Base-by-base conservation (phyloP, 768 basidiomycete genomes). In the Leucosporidium creatinivorum region DNA sequence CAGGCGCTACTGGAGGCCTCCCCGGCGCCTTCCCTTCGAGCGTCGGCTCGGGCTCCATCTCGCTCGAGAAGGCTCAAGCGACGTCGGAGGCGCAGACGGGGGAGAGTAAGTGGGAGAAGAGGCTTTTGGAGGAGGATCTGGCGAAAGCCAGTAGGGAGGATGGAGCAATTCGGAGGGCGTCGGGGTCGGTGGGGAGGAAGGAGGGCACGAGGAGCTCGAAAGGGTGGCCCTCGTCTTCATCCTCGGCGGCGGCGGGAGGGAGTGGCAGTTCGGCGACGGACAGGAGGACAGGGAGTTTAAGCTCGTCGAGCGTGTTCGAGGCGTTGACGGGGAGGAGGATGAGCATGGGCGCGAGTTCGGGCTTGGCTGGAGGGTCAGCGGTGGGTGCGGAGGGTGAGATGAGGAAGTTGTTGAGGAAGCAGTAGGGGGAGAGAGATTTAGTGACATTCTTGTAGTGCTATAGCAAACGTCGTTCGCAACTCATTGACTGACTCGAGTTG, bases 41-140 rank as follows among this genome's bases (percentile, higher is more conserved):
- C 39, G 39, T 44, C 8, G 39, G 39, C 3, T 44, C 39, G 10
- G 39, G 39, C 2, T 44, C 39, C 39, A 44, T 44, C 39, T 44
- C 69, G 15, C 60, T 61, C 17, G n/a, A 55, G 9, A 72, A 72
- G 54, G 64, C 67, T 18, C 55, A 56, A 15, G 48, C 70, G 19
- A 72, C 70, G 47, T 25, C 31, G 4, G 70, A 68, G 47, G 63
- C 67, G 15, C 70, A 68, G 57, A n/a, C 61, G 23, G 52, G 48
- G 17, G 67, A 48, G 15, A 66, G 67, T 56, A 47, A 61, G 10
- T 68, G 70, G 67, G 39, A 44, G 39, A 44, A 44, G 13, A 63
- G 62, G 30, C 25, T 62, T 2, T 18, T 67, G 4, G 59, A 62
- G 26, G 66, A 67, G 17, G 66, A 58, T 1, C 50, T 68, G 30